Conservation (phyloP, 2,329 filamentous ascomycete genomes). For the Venturiaceae sp. region DNA sequence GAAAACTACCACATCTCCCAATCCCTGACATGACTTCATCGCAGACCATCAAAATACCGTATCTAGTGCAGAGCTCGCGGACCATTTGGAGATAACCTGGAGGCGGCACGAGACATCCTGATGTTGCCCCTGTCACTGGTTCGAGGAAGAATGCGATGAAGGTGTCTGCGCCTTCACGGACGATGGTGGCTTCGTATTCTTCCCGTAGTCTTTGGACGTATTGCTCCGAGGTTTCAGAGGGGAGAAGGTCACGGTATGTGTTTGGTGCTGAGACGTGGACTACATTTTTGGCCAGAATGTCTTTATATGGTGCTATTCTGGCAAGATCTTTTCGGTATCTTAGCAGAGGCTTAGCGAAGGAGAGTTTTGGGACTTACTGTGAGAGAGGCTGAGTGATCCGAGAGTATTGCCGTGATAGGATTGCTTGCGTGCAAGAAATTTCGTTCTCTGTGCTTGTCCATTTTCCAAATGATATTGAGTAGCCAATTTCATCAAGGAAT, state of each 20-base stretch:
- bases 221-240: conserved; percentile 43
- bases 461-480: conserved; percentile 56
- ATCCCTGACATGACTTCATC: conserved; percentile 70
- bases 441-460: conserved; percentile 42
- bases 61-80: conserved; percentile 55
- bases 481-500: conserved; percentile 59
- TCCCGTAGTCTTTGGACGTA: conserved; percentile 52
- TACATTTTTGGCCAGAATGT: conserved; percentile 45
- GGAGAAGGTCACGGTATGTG: conserved; percentile 46
- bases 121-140: conserved; percentile 54
- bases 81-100: conserved; percentile 62
- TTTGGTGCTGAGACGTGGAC: conserved; percentile 59
- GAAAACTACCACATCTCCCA: conserved; percentile 47
- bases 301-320: conserved; percentile 52
- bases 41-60: conserved; percentile 64
- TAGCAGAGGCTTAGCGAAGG: neutral
- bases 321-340: conserved; percentile 45
- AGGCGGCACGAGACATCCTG: conserved; percentile 59
- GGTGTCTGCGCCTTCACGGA: conserved; percentile 50
- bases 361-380: neutral
- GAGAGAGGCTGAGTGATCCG: conserved; percentile 44
- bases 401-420: conserved; percentile 66
- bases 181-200: conserved; percentile 60
- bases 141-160: conserved; percentile 67
- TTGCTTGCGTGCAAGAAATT: conserved; percentile 54